phyloP scores from a whole-genome alignment of 2,329 filamentous ascomycete genomes.

The Ophiocordyceps sinensis region DNA sequence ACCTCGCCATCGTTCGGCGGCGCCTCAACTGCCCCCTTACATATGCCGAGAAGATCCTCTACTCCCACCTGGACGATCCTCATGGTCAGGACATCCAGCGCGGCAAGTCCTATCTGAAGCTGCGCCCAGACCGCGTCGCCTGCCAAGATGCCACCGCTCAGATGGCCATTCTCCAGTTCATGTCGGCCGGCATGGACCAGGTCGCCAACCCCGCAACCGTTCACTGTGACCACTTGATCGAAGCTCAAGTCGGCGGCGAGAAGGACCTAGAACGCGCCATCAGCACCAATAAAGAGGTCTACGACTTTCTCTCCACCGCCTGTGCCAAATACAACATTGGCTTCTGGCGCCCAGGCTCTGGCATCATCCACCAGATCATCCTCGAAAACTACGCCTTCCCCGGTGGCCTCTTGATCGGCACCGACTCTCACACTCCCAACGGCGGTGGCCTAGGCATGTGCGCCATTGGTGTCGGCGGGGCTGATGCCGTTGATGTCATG shows the following conservation, averaged over 20 bases:
- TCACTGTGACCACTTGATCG: constrained; percentile 98
- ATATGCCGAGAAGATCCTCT: constrained; percentile 96
- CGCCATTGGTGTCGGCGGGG: constrained; percentile 92
- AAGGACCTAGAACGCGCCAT: constrained; percentile 76
- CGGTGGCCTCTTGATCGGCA: constrained; percentile 96
- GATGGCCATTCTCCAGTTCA: constrained; percentile 97
- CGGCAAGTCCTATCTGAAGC: constrained; percentile 88
- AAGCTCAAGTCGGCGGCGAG: constrained; percentile 81
- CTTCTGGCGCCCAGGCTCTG: constrained; percentile 87
- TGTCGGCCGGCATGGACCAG: constrained; percentile 79
- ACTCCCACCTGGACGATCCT: constrained; percentile 96
- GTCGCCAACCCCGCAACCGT: constrained; percentile 94
- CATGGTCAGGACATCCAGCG: constrained; percentile 94
- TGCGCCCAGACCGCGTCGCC: constrained; percentile 92
- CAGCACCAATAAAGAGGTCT: constrained; percentile 87
- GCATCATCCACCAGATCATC: constrained; percentile 95
- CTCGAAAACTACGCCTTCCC: constrained; percentile 94
- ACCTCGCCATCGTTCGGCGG: constrained; percentile 76
- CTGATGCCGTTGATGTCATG: constrained; percentile 90
- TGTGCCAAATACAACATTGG: constrained; percentile 85
- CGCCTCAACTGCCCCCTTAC: constrained; percentile 88
- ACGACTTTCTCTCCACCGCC: constrained; percentile 90
- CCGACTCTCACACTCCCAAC: constrained; percentile 94
- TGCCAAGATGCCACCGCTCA: constrained; percentile 99
- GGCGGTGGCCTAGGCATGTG: constrained; percentile 89